Conservation (phyloP, 2,329 filamentous ascomycete species). For the Emmonsiellopsis sp. region DNA sequence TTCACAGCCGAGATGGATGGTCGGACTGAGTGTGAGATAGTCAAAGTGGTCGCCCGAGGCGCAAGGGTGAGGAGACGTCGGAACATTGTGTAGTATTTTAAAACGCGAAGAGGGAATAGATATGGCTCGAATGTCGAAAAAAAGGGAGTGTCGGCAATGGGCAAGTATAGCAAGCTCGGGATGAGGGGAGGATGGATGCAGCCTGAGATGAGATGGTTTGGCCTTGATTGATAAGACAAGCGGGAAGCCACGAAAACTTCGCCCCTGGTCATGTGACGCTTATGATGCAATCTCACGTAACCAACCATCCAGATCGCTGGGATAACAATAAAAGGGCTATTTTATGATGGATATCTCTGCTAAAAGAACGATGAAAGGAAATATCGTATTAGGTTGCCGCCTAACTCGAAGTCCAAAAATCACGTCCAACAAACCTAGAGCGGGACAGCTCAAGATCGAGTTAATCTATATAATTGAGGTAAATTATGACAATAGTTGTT, state of each 20-base stretch:
- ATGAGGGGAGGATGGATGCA: neutral
- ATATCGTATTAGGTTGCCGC: neutral
- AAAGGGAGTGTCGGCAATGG: neutral
- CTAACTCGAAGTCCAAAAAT: neutral
- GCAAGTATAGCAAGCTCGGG: neutral
- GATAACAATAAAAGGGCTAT: too few relatives aligned
- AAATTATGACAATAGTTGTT: neutral
- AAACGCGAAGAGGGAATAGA: too few relatives aligned
- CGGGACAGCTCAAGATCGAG: too few relatives aligned
- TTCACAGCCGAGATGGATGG: conserved; percentile 32
- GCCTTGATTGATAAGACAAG: conserved; percentile 3
- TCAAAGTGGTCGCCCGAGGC: conserved; percentile 44
- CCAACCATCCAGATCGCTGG: too few relatives aligned
- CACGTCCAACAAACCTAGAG: too few relatives aligned
- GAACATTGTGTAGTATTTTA: conserved; percentile 44
- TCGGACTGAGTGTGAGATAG: conserved; percentile 39
- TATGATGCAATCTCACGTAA: neutral
- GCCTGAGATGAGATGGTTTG: neutral
- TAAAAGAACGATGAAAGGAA: neutral
- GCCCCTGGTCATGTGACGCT: neutral
- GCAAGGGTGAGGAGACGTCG: conserved; percentile 46
- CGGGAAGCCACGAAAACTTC: neutral
- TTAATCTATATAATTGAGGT: neutral
- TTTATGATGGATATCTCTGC: too few relatives aligned
- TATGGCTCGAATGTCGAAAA: too few relatives aligned